Conservation (phyloP, 2,329 filamentous ascomycete species). For the Penicillium hesseltinei region DNA sequence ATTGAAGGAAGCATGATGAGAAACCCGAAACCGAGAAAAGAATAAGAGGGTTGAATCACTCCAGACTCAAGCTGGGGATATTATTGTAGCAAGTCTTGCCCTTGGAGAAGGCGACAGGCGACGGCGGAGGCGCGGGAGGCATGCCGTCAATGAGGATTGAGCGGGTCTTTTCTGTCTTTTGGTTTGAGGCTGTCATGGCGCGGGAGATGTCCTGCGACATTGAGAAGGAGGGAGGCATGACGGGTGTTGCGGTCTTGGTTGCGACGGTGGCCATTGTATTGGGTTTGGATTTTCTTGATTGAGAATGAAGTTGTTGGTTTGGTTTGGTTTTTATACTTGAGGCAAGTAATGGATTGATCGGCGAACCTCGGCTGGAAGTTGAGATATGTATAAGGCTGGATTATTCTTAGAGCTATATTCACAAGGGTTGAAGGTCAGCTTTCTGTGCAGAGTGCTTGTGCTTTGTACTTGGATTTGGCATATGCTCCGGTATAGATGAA, state of each 20-base stretch:
- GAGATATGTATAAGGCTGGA: not conserved
- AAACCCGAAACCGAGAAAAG: not conserved
- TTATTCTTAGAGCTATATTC: not conserved
- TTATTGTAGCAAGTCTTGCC: constrained; percentile 14
- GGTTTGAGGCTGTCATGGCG: constrained; percentile 35
- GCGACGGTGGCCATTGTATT: constrained; percentile 14
- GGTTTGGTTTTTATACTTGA: not conserved
- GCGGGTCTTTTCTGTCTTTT: constrained; percentile 30
- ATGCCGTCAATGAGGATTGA: constrained; percentile 24
- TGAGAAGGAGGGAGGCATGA: constrained; percentile 24
- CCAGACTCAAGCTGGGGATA: constrained; percentile 22
- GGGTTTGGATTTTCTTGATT: not conserved
- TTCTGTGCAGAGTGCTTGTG: constrained; percentile 1
- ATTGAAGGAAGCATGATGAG: not conserved
- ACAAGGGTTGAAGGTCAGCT: constrained; percentile 1
- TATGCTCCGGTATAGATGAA: constrained; percentile 9
- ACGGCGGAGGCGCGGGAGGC: constrained; percentile 26
- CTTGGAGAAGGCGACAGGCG: constrained; percentile 22
- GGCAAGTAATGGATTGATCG: not conserved
- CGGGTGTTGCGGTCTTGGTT: constrained; percentile 21
- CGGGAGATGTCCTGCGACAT: constrained; percentile 39
- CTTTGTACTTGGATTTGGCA: constrained; percentile 8
- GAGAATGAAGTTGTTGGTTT: not conserved
- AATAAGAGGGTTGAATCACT: constrained; percentile 6
- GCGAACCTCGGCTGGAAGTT: constrained; percentile 7